Evolutionary conservation across 352 stramenopile genomes (phyloP), one percentile per base, ranked within the genome.

Genomic region (Phytophthora tubulina): DNA sequence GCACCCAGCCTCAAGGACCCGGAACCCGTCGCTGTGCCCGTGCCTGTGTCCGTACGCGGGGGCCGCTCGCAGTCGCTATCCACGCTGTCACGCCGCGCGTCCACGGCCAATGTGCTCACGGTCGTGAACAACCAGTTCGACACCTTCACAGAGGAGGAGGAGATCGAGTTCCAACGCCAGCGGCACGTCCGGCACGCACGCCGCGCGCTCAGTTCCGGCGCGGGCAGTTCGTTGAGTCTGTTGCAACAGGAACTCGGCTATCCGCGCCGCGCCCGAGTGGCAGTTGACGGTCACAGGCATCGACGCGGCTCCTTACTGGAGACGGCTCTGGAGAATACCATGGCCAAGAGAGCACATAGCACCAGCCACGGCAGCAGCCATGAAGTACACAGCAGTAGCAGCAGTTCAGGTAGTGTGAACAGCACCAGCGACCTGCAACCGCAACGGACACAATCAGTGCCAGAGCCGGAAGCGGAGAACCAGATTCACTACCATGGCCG

Each of bases 171-270:
- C 21, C 59, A 77, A 21, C 63, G 54, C 6, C 73, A 85, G 15
- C 70, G 74, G 48, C 66, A 35, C 7, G 38, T 52, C 3, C 68
- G 73, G 0, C 57, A 74, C 51, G 65, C 78, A 21, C 81, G 84
- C 3, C 84, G 86, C 44, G 76, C 84, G 35, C 84, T 91, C 63
- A 92, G 83, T 60, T 86, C 82, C 21, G 84, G 88, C 46, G 75
- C 78, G 30, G 56, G 70, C 42, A 72, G 63, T 15, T 78, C 72
- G 11, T 70, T 88, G 30, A 93, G 86, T 63, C 72, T 93, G 32
- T 57, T 94, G 38, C 86, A 94, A 46, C 66, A 91, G 49, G 86
- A 94, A 68, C 86, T 94, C 17, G 86, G 86, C n/a, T 94, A 94
- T 67, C 84, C 86, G 10, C 67, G 75, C 8, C 59, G 74, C 14